Conservation (phyloP, 2,329 filamentous ascomycete species). For the Botrytis galanthina region DNA sequence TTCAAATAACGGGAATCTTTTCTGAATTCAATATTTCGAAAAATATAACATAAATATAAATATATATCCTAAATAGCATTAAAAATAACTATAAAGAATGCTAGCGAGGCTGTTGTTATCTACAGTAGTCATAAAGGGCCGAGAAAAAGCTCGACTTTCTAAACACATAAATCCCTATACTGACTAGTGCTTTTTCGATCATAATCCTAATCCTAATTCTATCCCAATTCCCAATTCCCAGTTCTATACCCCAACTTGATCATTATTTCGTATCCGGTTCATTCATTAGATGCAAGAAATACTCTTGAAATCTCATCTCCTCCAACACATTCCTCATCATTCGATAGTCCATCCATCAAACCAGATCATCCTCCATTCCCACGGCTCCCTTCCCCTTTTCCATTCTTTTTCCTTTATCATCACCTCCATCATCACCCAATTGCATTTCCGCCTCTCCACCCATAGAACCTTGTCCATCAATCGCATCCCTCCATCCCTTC, state of each 20-base stretch:
- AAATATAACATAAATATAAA: too few relatives aligned
- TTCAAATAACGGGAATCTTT: too few relatives aligned
- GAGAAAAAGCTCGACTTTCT: neutral
- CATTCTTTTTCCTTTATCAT: neutral
- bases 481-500: conserved; percentile 42
- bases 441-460: conserved; percentile 28
- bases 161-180: neutral
- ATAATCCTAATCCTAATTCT: neutral
- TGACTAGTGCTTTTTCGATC: neutral
- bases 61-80: too few relatives aligned
- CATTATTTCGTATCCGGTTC: neutral
- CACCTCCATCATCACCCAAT: conserved; percentile 8
- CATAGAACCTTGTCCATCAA: conserved; percentile 50
- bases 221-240: neutral
- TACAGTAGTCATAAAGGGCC: too few relatives aligned
- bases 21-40: too few relatives aligned
- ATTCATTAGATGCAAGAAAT: neutral
- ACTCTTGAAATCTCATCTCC: neutral
- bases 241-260: neutral
- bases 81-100: too few relatives aligned
- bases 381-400: neutral
- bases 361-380: neutral
- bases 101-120: too few relatives aligned
- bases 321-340: neutral
- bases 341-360: neutral